These are phyloP conservation scores for Teunomyces kruisii DNA, from an alignment of 805 yeast genomes.

Conservation along the genomic window DNA sequence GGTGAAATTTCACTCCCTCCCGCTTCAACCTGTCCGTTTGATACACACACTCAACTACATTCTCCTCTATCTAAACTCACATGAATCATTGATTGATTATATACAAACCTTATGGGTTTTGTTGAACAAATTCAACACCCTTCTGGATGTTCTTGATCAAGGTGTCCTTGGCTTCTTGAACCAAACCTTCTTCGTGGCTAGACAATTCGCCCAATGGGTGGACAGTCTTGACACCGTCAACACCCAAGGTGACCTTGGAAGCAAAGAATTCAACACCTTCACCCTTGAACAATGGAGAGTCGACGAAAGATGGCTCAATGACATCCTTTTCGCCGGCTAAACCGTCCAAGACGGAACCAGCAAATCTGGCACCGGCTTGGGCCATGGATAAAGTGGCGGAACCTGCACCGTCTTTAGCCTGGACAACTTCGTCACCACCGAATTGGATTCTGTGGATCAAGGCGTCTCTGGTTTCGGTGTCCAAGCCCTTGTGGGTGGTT, in stretches of 20 bases:
- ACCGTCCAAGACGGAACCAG: slow-evolving; percentile 64
- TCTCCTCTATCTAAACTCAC: too few relatives aligned
- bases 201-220: slow-evolving; percentile 75
- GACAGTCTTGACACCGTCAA: slow-evolving; percentile 80
- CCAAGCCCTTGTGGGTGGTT: slow-evolving; percentile 64
- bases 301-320: slow-evolving; percentile 70
- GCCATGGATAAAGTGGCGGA: slow-evolving; percentile 88
- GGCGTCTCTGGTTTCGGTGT: slow-evolving; percentile 62
- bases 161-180: slow-evolving; percentile 82
- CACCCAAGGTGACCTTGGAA: slow-evolving; percentile 90
- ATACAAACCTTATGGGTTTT: slow-evolving; percentile 51
- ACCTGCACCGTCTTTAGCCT: slow-evolving; percentile 82
- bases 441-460: slow-evolving; percentile 89
- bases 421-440: slow-evolving; percentile 88
- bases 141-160: slow-evolving; percentile 87
- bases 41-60: too few relatives aligned
- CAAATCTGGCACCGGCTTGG: slow-evolving; percentile 79
- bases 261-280: slow-evolving; percentile 98
- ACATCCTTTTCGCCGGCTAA: slow-evolving; percentile 63
- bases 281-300: slow-evolving; percentile 74
- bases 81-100: neutral
- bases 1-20: too few relatives aligned
- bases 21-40: too few relatives aligned
- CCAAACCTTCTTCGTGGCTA: slow-evolving; percentile 79
- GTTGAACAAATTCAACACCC: slow-evolving; percentile 85